A percentile compares a stretch with the other conserved stretches of the same genome.
phyloP scores from a whole-genome alignment of 192 early-diverging fungal species.

The Coemansia sp. region DNA sequence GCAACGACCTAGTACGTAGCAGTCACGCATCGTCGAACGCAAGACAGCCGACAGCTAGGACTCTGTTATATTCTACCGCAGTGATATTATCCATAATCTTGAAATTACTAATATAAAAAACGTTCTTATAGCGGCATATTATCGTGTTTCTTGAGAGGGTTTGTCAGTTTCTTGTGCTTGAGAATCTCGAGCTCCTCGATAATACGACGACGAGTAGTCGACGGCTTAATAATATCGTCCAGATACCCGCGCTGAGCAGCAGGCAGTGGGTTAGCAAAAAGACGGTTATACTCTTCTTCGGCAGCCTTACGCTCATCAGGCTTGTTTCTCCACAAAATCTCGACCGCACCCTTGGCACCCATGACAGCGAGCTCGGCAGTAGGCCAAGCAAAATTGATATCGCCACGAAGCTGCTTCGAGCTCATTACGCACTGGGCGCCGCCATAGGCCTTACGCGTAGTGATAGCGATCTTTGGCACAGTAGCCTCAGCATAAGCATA shows the following conservation, averaged over 20 bases:
- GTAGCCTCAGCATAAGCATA: conserved; percentile 98
- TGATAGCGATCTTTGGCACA: conserved; percentile 93
- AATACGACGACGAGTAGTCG: conserved; percentile 71
- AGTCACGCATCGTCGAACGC: not conserved
- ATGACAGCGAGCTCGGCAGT: conserved; percentile 98
- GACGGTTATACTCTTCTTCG: conserved; percentile 83
- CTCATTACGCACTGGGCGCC: conserved; percentile 98
- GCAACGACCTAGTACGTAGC: conserved; percentile 11
- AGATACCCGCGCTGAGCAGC: conserved; percentile 87
- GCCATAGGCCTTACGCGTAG: conserved; percentile 95
- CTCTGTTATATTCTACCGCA: not conserved
- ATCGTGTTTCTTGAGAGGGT: conserved; percentile 92
- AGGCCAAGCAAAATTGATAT: conserved; percentile 91
- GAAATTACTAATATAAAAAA: conserved; percentile 24
- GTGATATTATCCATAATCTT: not conserved
- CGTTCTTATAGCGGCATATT: conserved; percentile 65
- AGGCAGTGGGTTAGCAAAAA: conserved; percentile 93
- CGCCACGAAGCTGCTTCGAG: conserved; percentile 94
- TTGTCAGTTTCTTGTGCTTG: conserved; percentile 68
- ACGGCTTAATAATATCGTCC: conserved; percentile 76
- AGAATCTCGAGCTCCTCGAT: conserved; percentile 88
- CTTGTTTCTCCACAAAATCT: conserved; percentile 85
- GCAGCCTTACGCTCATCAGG: conserved; percentile 58
- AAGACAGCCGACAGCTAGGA: not conserved
- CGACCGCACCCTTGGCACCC: conserved; percentile 96